These are phyloP conservation scores for Trichoderma aggressivum DNA, from an alignment of 2,329 filamentous ascomycete species.

Conservation along the genomic window DNA sequence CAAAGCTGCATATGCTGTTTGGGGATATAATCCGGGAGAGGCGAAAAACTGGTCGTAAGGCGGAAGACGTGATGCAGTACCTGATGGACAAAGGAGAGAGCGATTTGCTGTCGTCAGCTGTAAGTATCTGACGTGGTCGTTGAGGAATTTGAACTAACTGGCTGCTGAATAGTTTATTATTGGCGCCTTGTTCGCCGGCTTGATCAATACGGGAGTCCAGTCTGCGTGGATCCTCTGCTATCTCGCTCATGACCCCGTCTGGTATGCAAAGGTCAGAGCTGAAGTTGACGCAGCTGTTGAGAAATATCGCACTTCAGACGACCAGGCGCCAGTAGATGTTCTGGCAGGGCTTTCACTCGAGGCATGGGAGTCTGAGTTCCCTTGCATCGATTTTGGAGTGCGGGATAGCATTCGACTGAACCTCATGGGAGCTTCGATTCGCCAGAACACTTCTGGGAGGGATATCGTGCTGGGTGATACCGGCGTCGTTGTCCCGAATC, in stretches of 20 bases:
- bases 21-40: conserved; percentile 46
- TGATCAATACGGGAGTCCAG: conserved; percentile 56
- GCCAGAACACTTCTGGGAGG: conserved; percentile 47
- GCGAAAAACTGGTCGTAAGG: conserved; percentile 37
- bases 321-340: conserved; percentile 34
- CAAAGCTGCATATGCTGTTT: conserved; percentile 47
- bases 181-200: conserved; percentile 53
- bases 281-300: conserved; percentile 47
- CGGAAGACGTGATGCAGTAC: conserved; percentile 51
- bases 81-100: conserved; percentile 50
- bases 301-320: conserved; percentile 36
- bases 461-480: conserved; percentile 43
- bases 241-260: conserved; percentile 44
- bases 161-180: conserved; percentile 44
- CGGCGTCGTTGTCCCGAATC: conserved; percentile 48
- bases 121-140: conserved; percentile 24
- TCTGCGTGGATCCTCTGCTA: conserved; percentile 51
- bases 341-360: conserved; percentile 46
- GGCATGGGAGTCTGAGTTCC: conserved; percentile 55
- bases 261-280: conserved; percentile 43
- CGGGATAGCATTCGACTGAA: conserved; percentile 53
- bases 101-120: conserved; percentile 41
- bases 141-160: neutral
- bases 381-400: conserved; percentile 48
- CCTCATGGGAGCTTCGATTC: conserved; percentile 45